Percentiles rank a stretch among this genome's conserved stretches.
Conservation (phyloP, 2,329 filamentous ascomycete genomes). For the Diaporthe sp. region DNA sequence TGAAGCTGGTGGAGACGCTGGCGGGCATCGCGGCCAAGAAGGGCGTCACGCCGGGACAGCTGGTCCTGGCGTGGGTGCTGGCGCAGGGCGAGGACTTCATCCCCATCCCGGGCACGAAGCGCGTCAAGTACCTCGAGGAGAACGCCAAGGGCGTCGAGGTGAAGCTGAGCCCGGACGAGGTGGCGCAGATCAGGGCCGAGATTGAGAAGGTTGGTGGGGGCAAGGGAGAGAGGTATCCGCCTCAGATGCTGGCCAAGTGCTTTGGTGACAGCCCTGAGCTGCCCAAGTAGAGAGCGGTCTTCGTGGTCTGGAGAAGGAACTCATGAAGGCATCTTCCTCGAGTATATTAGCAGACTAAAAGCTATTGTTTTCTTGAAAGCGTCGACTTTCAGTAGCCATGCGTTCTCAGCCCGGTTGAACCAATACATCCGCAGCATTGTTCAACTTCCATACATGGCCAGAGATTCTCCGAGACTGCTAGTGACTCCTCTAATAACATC, state of each 20-base stretch:
- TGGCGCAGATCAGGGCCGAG: slow-evolving; percentile 50
- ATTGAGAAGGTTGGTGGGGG: slow-evolving; percentile 47
- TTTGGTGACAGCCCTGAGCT: slow-evolving; percentile 38
- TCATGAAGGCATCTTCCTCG: neutral
- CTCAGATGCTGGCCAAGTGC: slow-evolving; percentile 4
- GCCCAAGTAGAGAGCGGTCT: neutral
- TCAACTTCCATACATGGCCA: neutral
- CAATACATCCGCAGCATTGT: neutral
- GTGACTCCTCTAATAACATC: neutral
- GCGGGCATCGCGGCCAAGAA: slow-evolving; percentile 46
- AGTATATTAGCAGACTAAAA: neutral
- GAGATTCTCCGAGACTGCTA: neutral
- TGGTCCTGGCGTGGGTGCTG: slow-evolving; percentile 67
- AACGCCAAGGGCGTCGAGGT: slow-evolving; percentile 48
- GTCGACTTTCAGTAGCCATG: neutral
- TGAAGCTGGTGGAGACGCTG: slow-evolving; percentile 47
- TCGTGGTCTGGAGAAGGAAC: neutral
- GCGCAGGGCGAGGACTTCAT: slow-evolving; percentile 59
- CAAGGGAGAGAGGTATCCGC: slow-evolving; percentile 35
- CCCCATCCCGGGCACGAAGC: slow-evolving; percentile 52
- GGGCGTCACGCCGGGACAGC: slow-evolving; percentile 60
- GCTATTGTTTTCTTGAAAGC: neutral
- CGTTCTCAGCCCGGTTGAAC: neutral
- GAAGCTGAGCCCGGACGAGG: slow-evolving; percentile 51
- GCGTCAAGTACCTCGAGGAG: slow-evolving; percentile 43